A percentile compares a stretch with the other conserved stretches of the same genome.
Conservation (phyloP, 768 basidiomycete genomes). For the Clavulina sp. region DNA sequence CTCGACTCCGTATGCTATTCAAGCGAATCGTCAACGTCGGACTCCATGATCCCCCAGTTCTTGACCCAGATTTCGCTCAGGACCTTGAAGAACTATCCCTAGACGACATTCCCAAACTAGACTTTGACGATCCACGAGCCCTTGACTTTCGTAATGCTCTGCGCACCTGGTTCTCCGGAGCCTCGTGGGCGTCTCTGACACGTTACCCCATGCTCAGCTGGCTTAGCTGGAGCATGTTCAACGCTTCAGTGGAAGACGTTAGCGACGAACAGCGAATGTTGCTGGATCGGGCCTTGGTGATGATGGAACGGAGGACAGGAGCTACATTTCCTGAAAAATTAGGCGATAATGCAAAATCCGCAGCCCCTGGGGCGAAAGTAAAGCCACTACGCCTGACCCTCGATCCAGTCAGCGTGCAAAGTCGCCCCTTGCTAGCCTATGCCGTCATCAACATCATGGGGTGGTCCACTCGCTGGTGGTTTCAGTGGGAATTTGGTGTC, state of each 20-base stretch:
- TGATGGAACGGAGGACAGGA: constrained; percentile 59
- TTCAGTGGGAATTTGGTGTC: constrained; percentile 27
- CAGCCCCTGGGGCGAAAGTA: constrained; percentile 14
- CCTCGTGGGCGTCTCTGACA: constrained; percentile 54
- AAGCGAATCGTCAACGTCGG: neutral
- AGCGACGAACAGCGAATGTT: constrained; percentile 29
- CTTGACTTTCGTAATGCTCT: constrained; percentile 25
- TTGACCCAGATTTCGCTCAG: neutral
- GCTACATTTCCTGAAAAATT: constrained; percentile 42
- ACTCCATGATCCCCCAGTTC: neutral
- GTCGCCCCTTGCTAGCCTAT: constrained; percentile 43
- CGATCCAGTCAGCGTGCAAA: constrained; percentile 52
- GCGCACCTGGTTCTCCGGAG: constrained; percentile 45
- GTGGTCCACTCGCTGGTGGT: constrained; percentile 27
- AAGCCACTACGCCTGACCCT: constrained; percentile 52
- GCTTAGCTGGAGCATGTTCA: constrained; percentile 76
- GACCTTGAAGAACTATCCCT: neutral
- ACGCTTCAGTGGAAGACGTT: constrained; percentile 33
- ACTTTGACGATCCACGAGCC: constrained; percentile 47
- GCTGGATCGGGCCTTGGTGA: constrained; percentile 40
- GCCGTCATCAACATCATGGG: constrained; percentile 30
- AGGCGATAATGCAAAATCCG: too few species aligned
- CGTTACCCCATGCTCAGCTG: constrained; percentile 47
- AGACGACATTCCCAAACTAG: constrained; percentile 40
- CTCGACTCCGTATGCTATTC: neutral